Conservation (phyloP, 345 rosid species). For the Citrus glauca region DNA sequence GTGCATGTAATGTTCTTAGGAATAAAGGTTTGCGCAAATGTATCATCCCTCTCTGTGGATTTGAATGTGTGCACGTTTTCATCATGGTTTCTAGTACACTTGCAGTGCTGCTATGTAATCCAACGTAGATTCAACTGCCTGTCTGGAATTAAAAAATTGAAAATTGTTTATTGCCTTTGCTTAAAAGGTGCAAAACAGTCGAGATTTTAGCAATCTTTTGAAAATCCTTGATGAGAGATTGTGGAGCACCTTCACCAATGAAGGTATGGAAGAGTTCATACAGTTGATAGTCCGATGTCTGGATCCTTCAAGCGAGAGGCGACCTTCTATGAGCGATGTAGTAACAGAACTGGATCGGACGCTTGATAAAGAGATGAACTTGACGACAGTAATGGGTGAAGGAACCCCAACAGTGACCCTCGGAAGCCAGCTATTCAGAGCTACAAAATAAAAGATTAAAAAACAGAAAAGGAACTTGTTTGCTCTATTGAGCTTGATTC, state of each 20-base stretch:
- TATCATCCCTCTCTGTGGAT: background rate
- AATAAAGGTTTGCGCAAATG: background rate
- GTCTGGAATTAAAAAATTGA: background rate
- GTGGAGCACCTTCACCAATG: constrained; percentile 64
- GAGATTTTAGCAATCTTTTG: constrained; percentile 44
- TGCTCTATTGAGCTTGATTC: constrained; percentile 32
- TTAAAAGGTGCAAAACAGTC: constrained; percentile 54
- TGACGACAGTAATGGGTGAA: constrained; percentile 83
- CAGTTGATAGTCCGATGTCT: constrained; percentile 51
- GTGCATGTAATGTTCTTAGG: background rate
- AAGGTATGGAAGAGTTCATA: constrained; percentile 79
- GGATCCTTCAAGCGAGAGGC: constrained; percentile 72
- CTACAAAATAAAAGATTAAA: constrained; percentile 33
- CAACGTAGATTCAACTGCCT: background rate
- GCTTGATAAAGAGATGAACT: constrained; percentile 71
- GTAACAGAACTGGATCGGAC: constrained; percentile 74
- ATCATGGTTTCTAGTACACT: background rate
- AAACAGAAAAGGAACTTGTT: background rate
- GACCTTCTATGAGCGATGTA: constrained; percentile 70
- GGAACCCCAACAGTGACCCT: constrained; percentile 76
- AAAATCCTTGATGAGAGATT: constrained; percentile 64
- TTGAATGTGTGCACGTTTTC: background rate
- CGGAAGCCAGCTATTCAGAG: constrained; percentile 80
- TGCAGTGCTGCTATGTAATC: background rate
- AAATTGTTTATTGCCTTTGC: background rate